These are phyloP conservation scores for Xylaria sp. DNA, from an alignment of 2,329 filamentous ascomycete species.

Conservation along the genomic window DNA sequence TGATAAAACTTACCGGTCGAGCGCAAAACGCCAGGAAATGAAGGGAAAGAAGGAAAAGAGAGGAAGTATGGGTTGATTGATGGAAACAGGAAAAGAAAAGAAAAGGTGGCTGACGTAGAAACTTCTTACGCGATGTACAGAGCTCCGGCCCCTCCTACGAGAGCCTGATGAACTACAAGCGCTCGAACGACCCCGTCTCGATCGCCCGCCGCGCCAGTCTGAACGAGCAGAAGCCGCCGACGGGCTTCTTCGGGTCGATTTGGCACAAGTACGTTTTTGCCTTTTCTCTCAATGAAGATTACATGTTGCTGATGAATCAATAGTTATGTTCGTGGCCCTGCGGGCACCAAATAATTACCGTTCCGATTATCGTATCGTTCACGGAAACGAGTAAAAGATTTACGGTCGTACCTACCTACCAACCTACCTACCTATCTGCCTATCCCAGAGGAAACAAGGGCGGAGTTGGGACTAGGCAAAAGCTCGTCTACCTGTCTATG, in stretches of 20 bases:
- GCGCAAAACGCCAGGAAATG: not conserved
- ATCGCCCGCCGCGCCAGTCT: conserved; percentile 65
- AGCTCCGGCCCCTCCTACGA: conserved; percentile 64
- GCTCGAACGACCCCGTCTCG: conserved; percentile 55
- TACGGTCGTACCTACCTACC: not conserved
- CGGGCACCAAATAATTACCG: conserved; percentile 43
- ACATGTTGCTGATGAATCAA: not conserved
- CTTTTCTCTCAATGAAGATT: no score
- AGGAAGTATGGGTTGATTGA: no score
- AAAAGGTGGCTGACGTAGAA: conserved; percentile 5
- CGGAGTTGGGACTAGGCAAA: not conserved
- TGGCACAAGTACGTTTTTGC: conserved; percentile 64
- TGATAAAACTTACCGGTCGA: no score
- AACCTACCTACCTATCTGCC: no score
- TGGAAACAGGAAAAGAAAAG: not conserved
- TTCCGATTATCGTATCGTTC: not conserved
- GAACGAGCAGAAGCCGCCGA: conserved; percentile 62
- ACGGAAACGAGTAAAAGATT: not conserved
- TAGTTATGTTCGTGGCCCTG: conserved; percentile 48
- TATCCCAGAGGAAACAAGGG: not conserved
- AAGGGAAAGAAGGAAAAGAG: no score
- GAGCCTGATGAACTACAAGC: conserved; percentile 63
- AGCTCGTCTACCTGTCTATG: not conserved
- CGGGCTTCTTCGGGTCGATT: conserved; percentile 64
- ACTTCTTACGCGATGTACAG: conserved; percentile 40